Evolutionary conservation across 1,284 basidiomycete genomes (phyloP).

Genomic region (Ganoderma multipileum): DNA sequence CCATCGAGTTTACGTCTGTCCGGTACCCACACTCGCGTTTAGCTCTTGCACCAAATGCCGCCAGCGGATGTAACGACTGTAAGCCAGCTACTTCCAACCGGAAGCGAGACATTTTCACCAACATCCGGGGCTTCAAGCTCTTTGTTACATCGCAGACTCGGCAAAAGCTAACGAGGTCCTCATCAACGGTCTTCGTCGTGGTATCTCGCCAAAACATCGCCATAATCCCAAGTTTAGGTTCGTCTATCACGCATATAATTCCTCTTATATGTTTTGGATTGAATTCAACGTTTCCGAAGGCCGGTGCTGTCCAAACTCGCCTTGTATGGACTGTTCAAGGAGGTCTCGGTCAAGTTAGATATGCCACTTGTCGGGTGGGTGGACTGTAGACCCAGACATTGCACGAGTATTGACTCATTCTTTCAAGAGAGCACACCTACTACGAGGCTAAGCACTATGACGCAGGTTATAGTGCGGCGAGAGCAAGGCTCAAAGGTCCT

Average conservation of each 20-base stretch:
- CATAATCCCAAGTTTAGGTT: constrained; percentile 68
- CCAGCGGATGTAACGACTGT: constrained; percentile 74
- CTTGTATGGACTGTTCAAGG: constrained; percentile 35
- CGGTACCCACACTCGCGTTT: constrained; percentile 68
- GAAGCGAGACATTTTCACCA: not conserved
- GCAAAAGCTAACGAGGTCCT: constrained; percentile 58
- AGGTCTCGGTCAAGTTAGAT: constrained; percentile 13
- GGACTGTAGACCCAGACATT: not conserved
- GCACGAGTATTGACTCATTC: not conserved
- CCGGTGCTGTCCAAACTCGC: constrained; percentile 42
- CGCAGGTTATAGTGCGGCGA: constrained; percentile 35
- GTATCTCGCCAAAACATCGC: constrained; percentile 74
- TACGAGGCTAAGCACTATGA: constrained; percentile 30
- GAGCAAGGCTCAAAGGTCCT: constrained; percentile 30
- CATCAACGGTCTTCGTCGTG: constrained; percentile 80
- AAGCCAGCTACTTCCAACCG: constrained; percentile 30
- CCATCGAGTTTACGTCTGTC: constrained; percentile 61
- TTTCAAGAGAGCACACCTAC: constrained; percentile 30
- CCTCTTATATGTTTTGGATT: not conserved
- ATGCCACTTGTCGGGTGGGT: constrained; percentile 5
- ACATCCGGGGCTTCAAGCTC: constrained; percentile 46
- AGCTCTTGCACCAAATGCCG: constrained; percentile 35
- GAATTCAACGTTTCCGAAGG: constrained; percentile 23
- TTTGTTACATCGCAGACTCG: constrained; percentile 73
- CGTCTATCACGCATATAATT: constrained; percentile 18